Evolutionary conservation across 2,329 filamentous ascomycete genomes (phyloP), one percentile per base, ranked within the genome.

Genomic region (Dactylellina drechsleri): DNA sequence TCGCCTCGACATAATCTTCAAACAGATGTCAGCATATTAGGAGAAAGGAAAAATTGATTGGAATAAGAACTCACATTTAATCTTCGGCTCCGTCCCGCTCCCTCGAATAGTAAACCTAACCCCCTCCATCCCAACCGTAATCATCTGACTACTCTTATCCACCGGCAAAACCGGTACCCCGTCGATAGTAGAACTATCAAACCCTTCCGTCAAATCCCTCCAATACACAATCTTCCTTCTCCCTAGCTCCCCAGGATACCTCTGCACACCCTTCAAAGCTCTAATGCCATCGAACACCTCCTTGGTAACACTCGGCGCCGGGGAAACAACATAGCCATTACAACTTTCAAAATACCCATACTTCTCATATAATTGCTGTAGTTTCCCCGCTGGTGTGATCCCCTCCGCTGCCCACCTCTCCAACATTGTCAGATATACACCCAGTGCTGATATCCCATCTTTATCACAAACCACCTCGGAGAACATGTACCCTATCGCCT

Each of bases 401-500:
- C 85, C 85, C 76, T 87, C 82, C 67, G 84, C 83, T 0, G 86
- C 87, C 12, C 84, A 84, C 60, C 74, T 62, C 47, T 72, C 76
- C 49, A 71, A 62, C 77, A 78, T 78, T 2, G 78, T 74, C 4
- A 90, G 81, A 79, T 90, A 90, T 15, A 88, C 83, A 10, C 85
- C 84, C 2, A 87, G 86, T 1, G 87, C 87, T 4, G 86, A 84
- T 66, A 90, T 85, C 2, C 87, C 88, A 79, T 90, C 88, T 78
- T 90, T 90, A 80, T 90, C 88, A 77, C 87, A 85, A 45, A 87
- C 87, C 0, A 89, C 85, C 6, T 84, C 81, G 0, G 87, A 84
- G 65, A 90, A 88, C 88, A 90, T 90, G 80, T 89, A 90, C 0
- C 88, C 88, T 20, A 90, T 84, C 6, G 88, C 88, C 81, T 90